Evolutionary conservation across 108 stramenopile species (phyloP), one percentile per base, ranked within the genome.

Genomic region (Pseudonitzschia multiseries): DNA sequence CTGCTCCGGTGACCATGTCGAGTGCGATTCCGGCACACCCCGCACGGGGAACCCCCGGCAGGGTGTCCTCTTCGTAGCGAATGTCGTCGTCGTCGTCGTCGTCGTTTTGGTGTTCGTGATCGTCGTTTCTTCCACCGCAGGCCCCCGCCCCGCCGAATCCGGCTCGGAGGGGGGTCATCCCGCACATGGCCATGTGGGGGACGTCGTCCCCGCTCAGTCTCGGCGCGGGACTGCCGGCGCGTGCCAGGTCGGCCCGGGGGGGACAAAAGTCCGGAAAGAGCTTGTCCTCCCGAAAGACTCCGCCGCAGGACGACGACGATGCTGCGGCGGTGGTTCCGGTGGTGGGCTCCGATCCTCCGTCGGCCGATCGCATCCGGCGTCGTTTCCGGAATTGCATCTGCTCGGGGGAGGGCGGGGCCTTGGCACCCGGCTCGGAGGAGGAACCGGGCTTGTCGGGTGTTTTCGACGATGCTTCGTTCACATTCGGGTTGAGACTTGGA

Each of bases 221-320:
- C 12, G 57, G 69, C 5, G 52, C 43, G 50, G 81, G 81, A 57
- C 72, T 77, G 9, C 71, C 57, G 12, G 70, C 44, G 24, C 84
- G 77, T 13, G 50, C 78, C 17, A 86, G 65, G 63, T 86, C 81
- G 8, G 85, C 85, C 20, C 85, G 32, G 0, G 85, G 85, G 69
- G 85, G 85, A 52, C 85, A 86, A 70, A 86, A 86, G 56, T 86
- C 85, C 12, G 79, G 75, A 36, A 86, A 86, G 41, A 86, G 69
- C 29, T 76, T 76, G 53, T 86, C 85, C 26, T 21, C 21, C 56
- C 71, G 73, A 50, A 79, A 74, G n/a, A n/a, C n/a, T n/a, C n/a
- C n/a, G n/a, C n/a, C n/a, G n/a, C n/a, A n/a, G n/a, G n/a, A n/a
- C n/a, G n/a, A n/a, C n/a, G n/a, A n/a, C n/a, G n/a, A n/a, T n/a